Base-by-base conservation (phyloP, 108 stramenopile genomes). In the Aurantiochytrium sp. region DNA sequence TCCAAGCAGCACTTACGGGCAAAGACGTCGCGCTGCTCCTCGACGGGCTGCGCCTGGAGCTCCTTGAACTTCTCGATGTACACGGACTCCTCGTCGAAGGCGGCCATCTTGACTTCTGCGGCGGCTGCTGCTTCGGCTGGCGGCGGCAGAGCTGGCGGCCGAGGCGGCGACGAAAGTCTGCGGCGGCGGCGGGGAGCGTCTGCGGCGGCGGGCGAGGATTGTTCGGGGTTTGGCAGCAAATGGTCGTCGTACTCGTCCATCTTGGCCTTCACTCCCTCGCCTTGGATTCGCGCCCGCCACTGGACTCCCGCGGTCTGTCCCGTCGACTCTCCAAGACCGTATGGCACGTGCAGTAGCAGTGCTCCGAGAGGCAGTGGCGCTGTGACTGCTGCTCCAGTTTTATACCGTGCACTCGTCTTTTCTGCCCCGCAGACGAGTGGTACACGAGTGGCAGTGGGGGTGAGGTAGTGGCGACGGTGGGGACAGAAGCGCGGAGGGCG, bases 11-110 rank as follows among this genome's bases (percentile, higher is more conserved):
- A 54, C 53, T 54, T 54, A 54, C 55, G 37, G 34, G 41, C 24
- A 22, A 81, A 81, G 42, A 81, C 37, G 22, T 39, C 69, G 41
- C 41, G 41, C 69, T 81, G 69, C 69, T 81, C 69, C 19, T 81
- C 69, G 36, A 81, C 22, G 41, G 69, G 22, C 37, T 39, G 6
- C 22, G 69, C 42, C 42, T 81, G 69, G 19, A 81, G 42, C 69
- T 32, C 69, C 69, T 8, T 45, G 22, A 81, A 81, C 69, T 37
- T 81, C 69, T 81, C 42, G 6, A 81, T 8, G 69, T 21, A 81
- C 12, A 5, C 4, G 15, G 8, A 10, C 10, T 45, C 42, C 42
- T 81, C 41, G 24, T 4, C 36, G 15, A 81, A 39, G 34, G 37
- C 42, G 37, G 69, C 69, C 69, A 81, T 81, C 42, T 39, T 81